A percentile compares a stretch with the other conserved stretches of the same genome.
phyloP scores from a whole-genome alignment of 202 grass and related monocot genomes.

The Eragrostis tef region DNA sequence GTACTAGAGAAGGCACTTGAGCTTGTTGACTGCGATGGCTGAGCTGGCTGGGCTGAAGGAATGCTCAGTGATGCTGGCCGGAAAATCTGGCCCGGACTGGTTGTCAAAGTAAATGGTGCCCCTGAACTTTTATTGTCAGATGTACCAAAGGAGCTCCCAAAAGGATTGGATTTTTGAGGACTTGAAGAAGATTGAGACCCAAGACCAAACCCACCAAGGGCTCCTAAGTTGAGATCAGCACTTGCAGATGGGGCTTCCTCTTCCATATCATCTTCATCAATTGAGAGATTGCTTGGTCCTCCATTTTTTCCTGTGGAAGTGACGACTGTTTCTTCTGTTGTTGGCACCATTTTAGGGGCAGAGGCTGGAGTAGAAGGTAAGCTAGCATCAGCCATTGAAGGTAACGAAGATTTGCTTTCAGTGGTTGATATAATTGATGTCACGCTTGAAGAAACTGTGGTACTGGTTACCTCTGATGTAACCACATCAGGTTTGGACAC shows the following conservation, averaged over 20 bases:
- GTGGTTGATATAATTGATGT: constrained; percentile 32
- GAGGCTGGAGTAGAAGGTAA: constrained; percentile 46
- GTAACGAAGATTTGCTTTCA: constrained; percentile 49
- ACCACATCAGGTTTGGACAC: constrained; percentile 50
- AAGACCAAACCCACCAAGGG: constrained; percentile 83
- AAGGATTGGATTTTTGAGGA: constrained; percentile 82
- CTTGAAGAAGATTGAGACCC: constrained; percentile 62
- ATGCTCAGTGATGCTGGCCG: constrained; percentile 76
- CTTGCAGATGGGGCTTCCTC: constrained; percentile 70
- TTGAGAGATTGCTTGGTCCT: constrained; percentile 50
- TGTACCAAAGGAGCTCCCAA: constrained; percentile 70
- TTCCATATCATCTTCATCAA: constrained; percentile 98
- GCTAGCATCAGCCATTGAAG: constrained; percentile 41
- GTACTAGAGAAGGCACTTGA: constrained; percentile 67
- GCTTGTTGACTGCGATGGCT: constrained; percentile 62
- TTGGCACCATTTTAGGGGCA: constrained; percentile 39
- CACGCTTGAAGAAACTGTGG: constrained; percentile 39
- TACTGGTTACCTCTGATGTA: constrained; percentile 48
- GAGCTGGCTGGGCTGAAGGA: constrained; percentile 72
- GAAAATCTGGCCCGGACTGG: constrained; percentile 74
- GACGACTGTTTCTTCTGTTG: constrained; percentile 43
- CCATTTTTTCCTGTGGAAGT: constrained; percentile 54
- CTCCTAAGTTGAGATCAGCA: constrained; percentile 67
- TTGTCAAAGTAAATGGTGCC: constrained; percentile 59
- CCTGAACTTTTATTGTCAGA: constrained; percentile 56